phyloP scores from a whole-genome alignment of 2,329 filamentous ascomycete genomes.

The Aspergillus bombycis region DNA sequence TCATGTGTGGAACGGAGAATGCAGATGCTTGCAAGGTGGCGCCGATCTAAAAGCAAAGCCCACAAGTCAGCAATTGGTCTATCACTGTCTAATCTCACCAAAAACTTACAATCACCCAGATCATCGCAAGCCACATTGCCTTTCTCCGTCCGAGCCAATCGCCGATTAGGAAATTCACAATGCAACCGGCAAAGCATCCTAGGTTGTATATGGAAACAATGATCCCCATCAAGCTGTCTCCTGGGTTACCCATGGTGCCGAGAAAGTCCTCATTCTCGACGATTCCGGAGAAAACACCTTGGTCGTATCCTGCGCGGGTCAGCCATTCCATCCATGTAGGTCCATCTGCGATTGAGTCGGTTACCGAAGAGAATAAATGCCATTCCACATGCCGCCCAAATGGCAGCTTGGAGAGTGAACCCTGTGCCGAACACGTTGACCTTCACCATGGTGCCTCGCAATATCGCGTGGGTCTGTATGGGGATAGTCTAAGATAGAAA shows the following conservation, averaged over 20 bases:
- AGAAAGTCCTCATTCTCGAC: constrained; percentile 52
- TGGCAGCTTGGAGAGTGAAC: constrained; percentile 25
- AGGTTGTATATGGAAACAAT: constrained; percentile 50
- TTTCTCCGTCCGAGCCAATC: constrained; percentile 35
- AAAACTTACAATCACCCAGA: constrained; percentile 34
- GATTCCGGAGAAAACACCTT: constrained; percentile 54
- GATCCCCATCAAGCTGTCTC: constrained; percentile 44
- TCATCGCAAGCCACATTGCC: constrained; percentile 41
- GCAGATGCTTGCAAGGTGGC: constrained; percentile 38
- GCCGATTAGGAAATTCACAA: constrained; percentile 36
- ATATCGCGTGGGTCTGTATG: background rate
- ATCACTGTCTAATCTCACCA: background rate
- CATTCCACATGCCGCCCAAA: constrained; percentile 26
- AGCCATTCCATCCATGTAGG: background rate
- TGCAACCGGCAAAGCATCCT: constrained; percentile 44
- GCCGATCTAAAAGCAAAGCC: constrained; percentile 27
- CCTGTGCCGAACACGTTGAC: constrained; percentile 29
- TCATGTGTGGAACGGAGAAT: constrained; percentile 36
- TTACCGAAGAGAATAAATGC: constrained; percentile 32
- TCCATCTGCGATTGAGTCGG: background rate
- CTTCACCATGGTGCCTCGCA: constrained; percentile 22
- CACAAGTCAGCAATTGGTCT: background rate
- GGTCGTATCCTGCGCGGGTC: constrained; percentile 47
- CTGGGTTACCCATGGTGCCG: constrained; percentile 42
- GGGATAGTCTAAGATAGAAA: background rate